These are phyloP conservation scores for Podospora comata DNA, from an alignment of 495 filamentous ascomycete species.

Conservation along the genomic window DNA sequence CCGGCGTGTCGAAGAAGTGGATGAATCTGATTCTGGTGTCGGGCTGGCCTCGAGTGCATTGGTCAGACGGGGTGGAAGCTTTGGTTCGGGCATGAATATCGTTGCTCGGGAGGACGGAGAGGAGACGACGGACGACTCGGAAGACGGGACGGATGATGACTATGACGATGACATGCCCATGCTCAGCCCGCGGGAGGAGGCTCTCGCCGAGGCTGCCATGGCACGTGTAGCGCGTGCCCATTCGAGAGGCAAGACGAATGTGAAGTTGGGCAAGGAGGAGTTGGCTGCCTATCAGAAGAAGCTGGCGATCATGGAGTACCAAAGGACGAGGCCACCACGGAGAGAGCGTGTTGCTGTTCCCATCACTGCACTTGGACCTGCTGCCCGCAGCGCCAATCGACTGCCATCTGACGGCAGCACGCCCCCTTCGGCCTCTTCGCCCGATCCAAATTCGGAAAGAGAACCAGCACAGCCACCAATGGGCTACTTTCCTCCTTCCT, in stretches of 20 bases:
- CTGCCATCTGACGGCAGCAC: background rate
- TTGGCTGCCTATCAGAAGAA: constrained; percentile 67
- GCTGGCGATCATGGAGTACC: constrained; percentile 57
- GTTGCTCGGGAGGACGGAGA: constrained; percentile 49
- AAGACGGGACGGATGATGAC: constrained; percentile 53
- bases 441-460: constrained; percentile 18
- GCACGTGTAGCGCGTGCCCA: constrained; percentile 73
- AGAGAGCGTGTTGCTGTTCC: constrained; percentile 43
- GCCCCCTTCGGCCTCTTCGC: constrained; percentile 16
- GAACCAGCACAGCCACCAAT: constrained; percentile 31
- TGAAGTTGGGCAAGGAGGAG: constrained; percentile 70
- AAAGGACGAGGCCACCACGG: constrained; percentile 36
- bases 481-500: constrained; percentile 37
- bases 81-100: constrained; percentile 27
- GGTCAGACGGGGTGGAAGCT: constrained; percentile 50
- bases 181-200: constrained; percentile 65
- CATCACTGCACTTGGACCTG: constrained; percentile 38
- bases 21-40: constrained; percentile 41
- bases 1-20: constrained; percentile 66
- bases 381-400: constrained; percentile 14
- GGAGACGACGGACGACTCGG: constrained; percentile 51
- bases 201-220: constrained; percentile 68
- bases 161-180: constrained; percentile 48
- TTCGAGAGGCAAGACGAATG: constrained; percentile 67
- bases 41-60: constrained; percentile 19